These are phyloP conservation scores for Botrytis fragariae DNA, from an alignment of 2,329 filamentous ascomycete species.

Conservation along the genomic window DNA sequence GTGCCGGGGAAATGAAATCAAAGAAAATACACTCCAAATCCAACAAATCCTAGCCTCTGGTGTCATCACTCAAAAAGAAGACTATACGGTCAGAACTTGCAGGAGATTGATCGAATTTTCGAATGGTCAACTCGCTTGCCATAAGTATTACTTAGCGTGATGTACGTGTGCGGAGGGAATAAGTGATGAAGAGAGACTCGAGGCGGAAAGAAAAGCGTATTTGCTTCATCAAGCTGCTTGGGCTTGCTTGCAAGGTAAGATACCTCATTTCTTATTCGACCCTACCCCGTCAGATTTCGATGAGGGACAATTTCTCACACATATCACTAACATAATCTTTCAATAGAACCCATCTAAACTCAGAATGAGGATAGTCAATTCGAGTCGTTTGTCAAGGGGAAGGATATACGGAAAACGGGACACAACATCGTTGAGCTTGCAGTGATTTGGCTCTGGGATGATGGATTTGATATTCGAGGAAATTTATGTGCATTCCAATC, in stretches of 20 bases:
- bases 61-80: background rate
- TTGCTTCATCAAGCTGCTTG: background rate
- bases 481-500: background rate
- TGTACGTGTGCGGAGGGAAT: background rate
- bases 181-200: background rate
- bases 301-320: background rate
- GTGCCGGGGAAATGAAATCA: fast-evolving
- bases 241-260: background rate
- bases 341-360: background rate
- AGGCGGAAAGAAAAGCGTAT: background rate
- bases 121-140: background rate
- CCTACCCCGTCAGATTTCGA: background rate
- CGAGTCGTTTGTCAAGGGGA: background rate
- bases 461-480: background rate
- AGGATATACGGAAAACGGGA: background rate
- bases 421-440: background rate
- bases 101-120: background rate
- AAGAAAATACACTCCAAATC: background rate
- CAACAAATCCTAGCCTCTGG: background rate
- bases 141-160: background rate
- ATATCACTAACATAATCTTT: fast-evolving
- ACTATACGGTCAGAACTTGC: background rate
- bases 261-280: fast-evolving
- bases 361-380: background rate
- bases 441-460: background rate